phyloP scores from a whole-genome alignment of 345 rosid genomes.

The Viola odorata region DNA sequence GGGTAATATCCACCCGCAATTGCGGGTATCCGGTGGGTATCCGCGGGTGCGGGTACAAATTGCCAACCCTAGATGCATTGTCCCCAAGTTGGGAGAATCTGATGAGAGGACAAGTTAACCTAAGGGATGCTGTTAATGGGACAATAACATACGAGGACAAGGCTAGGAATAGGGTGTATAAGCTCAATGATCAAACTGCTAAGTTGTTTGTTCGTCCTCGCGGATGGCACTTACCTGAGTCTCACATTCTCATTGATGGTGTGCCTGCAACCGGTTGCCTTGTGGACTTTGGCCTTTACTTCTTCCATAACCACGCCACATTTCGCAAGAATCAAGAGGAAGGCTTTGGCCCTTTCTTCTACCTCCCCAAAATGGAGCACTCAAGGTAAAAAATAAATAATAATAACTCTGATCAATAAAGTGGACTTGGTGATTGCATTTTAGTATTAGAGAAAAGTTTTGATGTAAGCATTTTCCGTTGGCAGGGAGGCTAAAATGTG shows the following conservation, averaged over 20 bases:
- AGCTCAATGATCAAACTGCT: conserved; percentile 74
- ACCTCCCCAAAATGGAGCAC: conserved; percentile 94
- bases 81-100: conserved; percentile 97
- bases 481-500: conserved; percentile 91
- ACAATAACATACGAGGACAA: conserved; percentile 69
- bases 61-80: no score
- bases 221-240: conserved; percentile 93
- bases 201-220: conserved; percentile 83
- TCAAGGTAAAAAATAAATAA: conserved; percentile 69
- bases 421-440: not conserved
- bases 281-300: conserved; percentile 84
- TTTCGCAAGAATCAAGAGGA: conserved; percentile 66
- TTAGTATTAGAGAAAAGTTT: not conserved
- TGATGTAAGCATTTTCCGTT: conserved; percentile 7
- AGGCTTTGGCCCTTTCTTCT: conserved; percentile 91
- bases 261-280: conserved; percentile 89
- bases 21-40: no score
- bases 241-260: conserved; percentile 77
- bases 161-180: conserved; percentile 73
- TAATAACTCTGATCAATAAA: no score
- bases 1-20: no score
- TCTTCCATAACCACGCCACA: conserved; percentile 63
- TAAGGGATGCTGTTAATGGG: conserved; percentile 87
- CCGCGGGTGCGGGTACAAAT: no score
- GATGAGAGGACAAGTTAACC: conserved; percentile 80